Percentiles rank a stretch among this genome's conserved stretches.
phyloP scores from a whole-genome alignment of 768 basidiomycete genomes.

The Mycena galopus region DNA sequence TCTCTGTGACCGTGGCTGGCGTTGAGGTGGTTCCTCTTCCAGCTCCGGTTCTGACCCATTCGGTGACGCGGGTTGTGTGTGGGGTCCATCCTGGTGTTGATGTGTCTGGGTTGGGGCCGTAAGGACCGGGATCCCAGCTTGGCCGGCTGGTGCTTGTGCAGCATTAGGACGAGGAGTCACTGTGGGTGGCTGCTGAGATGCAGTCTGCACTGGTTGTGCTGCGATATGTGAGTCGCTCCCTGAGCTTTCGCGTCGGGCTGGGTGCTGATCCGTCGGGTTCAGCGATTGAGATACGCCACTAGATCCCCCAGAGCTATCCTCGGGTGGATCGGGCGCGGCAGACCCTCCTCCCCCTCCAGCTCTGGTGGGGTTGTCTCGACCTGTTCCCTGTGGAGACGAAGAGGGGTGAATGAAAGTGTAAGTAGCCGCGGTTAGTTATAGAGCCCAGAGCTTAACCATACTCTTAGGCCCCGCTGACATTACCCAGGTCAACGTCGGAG shows the following conservation, averaged over 20 bases:
- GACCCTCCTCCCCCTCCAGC: conserved; percentile 10
- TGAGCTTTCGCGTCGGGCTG: not conserved
- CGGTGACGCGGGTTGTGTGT: too few species aligned
- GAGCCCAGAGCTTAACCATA: conserved; percentile 8
- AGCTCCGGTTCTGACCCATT: too few species aligned
- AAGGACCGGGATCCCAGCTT: too few species aligned
- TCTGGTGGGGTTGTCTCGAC: not conserved
- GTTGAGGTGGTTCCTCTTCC: too few species aligned
- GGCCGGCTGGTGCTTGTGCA: too few species aligned
- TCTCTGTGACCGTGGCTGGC: too few species aligned
- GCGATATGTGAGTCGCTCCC: not conserved
- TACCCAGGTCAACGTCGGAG: not conserved
- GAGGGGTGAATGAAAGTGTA: not conserved
- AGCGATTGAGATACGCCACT: too few species aligned
- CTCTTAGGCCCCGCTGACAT: not conserved
- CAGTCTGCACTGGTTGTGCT: not conserved
- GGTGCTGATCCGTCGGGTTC: too few species aligned
- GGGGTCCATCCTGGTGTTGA: too few species aligned
- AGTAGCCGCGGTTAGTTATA: not conserved
- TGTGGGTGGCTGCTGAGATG: too few species aligned
- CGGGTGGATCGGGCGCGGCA: not conserved
- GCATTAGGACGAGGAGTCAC: too few species aligned
- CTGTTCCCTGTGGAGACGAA: not conserved
- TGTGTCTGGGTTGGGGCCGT: too few species aligned
- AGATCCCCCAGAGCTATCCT: not conserved